A percentile compares a stretch with the other conserved stretches of the same genome.
Conservation (phyloP, 2,329 filamentous ascomycete genomes). For the Diaporthe eres region DNA sequence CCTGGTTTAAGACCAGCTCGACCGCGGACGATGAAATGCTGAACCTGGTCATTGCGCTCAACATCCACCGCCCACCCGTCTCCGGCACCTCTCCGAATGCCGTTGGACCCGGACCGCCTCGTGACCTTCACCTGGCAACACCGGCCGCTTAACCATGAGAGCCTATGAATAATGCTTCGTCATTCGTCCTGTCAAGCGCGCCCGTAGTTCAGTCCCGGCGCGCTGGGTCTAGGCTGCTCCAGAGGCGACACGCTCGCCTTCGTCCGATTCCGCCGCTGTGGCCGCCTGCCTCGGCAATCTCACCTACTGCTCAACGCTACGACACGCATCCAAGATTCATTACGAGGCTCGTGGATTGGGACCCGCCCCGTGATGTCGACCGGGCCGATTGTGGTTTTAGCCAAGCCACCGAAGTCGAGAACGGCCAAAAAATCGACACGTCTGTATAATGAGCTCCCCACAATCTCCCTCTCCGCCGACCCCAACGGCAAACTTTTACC, state of each 20-base stretch:
- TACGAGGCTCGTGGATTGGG: constrained; percentile 17
- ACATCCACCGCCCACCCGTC: constrained; percentile 4
- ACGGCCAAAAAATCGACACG: constrained; percentile 7
- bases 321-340: constrained; percentile 9
- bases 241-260: background rate
- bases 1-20: background rate
- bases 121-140: constrained; percentile 12
- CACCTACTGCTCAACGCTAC: constrained; percentile 4
- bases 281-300: constrained; percentile 17
- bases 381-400: constrained; percentile 23
- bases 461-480: constrained; percentile 16
- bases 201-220: background rate
- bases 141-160: constrained; percentile 9
- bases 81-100: constrained; percentile 7
- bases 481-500: constrained; percentile 23
- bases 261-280: constrained; percentile 13
- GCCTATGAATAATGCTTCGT: background rate
- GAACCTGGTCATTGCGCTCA: background rate
- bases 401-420: constrained; percentile 25
- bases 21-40: background rate
- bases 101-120: constrained; percentile 9
- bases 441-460: constrained; percentile 10
- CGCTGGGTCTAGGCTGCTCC: background rate
- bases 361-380: constrained; percentile 25
- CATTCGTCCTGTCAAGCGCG: constrained; percentile 28